Base-by-base conservation (phyloP, 2,329 filamentous ascomycete genomes). In the Tolypocladium tundrense region DNA sequence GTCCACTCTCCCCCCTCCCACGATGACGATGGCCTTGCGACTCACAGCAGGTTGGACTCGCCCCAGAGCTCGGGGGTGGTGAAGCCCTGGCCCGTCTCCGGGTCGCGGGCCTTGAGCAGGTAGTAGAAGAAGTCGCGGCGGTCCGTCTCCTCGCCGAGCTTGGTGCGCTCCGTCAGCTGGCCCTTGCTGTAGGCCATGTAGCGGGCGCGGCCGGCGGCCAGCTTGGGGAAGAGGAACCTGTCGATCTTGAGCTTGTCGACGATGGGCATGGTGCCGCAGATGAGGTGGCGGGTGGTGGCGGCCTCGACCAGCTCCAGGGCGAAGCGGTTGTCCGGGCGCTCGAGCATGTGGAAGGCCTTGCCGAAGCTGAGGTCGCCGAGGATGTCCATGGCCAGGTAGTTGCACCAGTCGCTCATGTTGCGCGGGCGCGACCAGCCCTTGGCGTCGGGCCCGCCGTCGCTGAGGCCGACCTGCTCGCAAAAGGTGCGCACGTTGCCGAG, bases 111-210 rank as follows among this genome's bases (percentile, higher is more conserved):
- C 66, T 85, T 86, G 60, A 90, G 79, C 13, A 91, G 79, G 69
- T 90, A 85, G 71, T 88, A 86, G 74, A 90, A 90, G 75, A 90
- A 90, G 68, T 90, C 88, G 58, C 86, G 84, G 40, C 87, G 85
- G 64, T 84, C 85, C 53, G 80, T 85, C 62, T 82, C 83, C 62
- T 84, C 83, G 35, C 85, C 85, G 33, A 87, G 74, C 60, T 84
- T 83, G 54, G 85, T 88, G 31, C 87, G 80, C 65, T 88, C 83
- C 16, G 79, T 79, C 45, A 88, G 79, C 70, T 89, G 87, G 2
- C 77, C 75, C 54, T 86, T 84, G 70, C 84, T 87, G 72, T 89
- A 89, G 55, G 80, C 79, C 80, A 90, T 88, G 68, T 90, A 90
- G 60, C 82, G 79, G 68, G 82, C 86, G 3, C 87, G 81, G 50